These are phyloP conservation scores for Oryza meridionalis DNA, from an alignment of 176 grass and related monocot genomes.

Conservation along the genomic window DNA sequence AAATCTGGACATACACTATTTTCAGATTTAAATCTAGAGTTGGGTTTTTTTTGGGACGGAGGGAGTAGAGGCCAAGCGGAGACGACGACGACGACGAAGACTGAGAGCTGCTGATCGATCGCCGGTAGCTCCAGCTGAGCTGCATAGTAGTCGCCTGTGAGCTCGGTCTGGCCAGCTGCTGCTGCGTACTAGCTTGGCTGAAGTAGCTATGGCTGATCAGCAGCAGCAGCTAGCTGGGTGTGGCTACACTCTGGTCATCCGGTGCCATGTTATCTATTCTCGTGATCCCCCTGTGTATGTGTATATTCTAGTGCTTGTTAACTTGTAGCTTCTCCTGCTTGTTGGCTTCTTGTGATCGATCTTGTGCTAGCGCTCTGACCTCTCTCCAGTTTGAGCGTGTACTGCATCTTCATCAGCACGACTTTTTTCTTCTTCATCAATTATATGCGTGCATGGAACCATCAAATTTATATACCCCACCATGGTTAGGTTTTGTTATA, in stretches of 20 bases:
- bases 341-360: not conserved
- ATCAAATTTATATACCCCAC: too few species aligned
- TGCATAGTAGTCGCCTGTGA: not conserved
- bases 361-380: not conserved
- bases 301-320: slow-evolving; percentile 39
- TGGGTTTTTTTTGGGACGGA: too few species aligned
- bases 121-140: not conserved
- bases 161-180: not conserved
- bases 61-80: slow-evolving; percentile 48
- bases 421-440: too few species aligned
- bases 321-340: not conserved
- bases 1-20: too few species aligned
- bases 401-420: not conserved
- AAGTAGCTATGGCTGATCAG: slow-evolving; percentile 1
- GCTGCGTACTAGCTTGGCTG: not conserved
- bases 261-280: slow-evolving; percentile 28
- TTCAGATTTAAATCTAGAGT: too few species aligned
- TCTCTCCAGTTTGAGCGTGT: not conserved
- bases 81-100: not conserved
- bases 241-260: not conserved
- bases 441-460: too few species aligned
- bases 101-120: not conserved
- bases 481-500: too few species aligned
- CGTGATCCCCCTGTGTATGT: slow-evolving; percentile 45
- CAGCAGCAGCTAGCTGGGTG: not conserved